Base-by-base conservation (phyloP, 805 yeast genomes). In the Ogataea allantospora region DNA sequence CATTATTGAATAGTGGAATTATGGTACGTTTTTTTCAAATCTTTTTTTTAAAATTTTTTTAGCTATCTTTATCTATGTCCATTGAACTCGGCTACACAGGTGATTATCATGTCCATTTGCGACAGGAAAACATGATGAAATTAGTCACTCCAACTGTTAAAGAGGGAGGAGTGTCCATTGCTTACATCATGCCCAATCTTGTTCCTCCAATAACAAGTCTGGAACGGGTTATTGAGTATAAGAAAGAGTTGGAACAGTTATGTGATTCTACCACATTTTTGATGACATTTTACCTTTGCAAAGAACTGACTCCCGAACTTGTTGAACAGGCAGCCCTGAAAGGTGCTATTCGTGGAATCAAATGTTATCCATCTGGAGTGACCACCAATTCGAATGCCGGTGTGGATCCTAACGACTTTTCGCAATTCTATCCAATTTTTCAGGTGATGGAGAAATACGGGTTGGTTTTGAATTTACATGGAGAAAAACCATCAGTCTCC, bases 311-410 rank as follows among this genome's bases (percentile, higher is more conserved):
- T 1, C 97, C 98, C 0, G 95, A 86, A 48, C 67, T 88, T 27
- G 81, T 93, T 40, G 78, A 76, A 38, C 75, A 78, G 46, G 98
- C 97, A 23, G 95, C 89, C 6, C 57, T 69, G 38, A 54, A 64
- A 12, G 80, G 80, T 2, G 79, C 78, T 25, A 79, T 91, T 38
- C 71, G 79, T 20, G 99, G 99, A 40, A 87, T 93, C 50, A 93
- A 93, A 62, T 88, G 96, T 60, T 93, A 93, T 61, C 99, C 99
- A 27, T 97, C 98, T 2, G 99, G 99, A 30, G 99, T 93, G 21
- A 93, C 99, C n/a, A 93, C 99, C 26, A 93, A 93, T 66, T 88
- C 96, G 7, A 63, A 75, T 33, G 85, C 82, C 3, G 99, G 99
- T 34, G 96, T 93, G 16, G 93, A 85, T 60, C 95, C 95, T 16